Evolutionary conservation across 1,284 basidiomycete species (phyloP).

Genomic region (Vanrija humicola): DNA sequence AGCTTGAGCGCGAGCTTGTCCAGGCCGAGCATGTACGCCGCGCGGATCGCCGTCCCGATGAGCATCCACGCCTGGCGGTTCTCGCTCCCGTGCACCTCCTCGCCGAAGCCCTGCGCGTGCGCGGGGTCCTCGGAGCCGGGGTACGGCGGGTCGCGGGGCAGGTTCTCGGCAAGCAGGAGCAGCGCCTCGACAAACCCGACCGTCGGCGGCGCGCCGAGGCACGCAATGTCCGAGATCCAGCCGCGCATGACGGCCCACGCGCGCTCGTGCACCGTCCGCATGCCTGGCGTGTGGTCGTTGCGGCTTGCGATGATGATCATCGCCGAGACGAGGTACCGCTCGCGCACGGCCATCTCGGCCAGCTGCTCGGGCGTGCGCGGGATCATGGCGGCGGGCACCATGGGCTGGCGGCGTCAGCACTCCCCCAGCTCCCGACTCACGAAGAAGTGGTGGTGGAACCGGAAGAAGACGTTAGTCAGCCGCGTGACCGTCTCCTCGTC

Average conservation of each 20-base stretch:
- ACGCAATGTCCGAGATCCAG: conserved; percentile 43
- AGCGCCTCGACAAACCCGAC: conserved; percentile 46
- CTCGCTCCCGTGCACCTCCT: conserved; percentile 42
- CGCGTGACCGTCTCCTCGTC: conserved; percentile 34
- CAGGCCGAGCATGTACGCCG: conserved; percentile 43
- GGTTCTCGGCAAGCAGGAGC: conserved; percentile 45
- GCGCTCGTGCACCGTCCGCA: conserved; percentile 39
- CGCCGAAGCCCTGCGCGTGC: conserved; percentile 31
- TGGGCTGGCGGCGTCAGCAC: conserved; percentile 38
- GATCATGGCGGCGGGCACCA: conserved; percentile 46
- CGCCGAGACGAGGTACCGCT: conserved; percentile 48
- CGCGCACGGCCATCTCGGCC: conserved; percentile 44
- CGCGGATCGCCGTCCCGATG: conserved; percentile 44
- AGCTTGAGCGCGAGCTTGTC: conserved; percentile 43
- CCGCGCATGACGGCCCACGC: conserved; percentile 45
- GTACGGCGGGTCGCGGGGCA: conserved; percentile 39
- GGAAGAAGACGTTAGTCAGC: conserved; percentile 47
- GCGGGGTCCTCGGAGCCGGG: conserved; percentile 19
- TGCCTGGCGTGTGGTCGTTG: conserved; percentile 30
- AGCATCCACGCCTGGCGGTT: conserved; percentile 48
- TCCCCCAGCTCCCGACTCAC: too few species aligned
- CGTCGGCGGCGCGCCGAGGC: conserved; percentile 41
- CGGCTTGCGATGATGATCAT: conserved; percentile 50
- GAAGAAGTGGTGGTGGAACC: conserved; percentile 49
- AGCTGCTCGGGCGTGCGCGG: conserved; percentile 45